Base-by-base conservation (phyloP, 2,329 filamentous ascomycete genomes). In the Epichloe aotearoae region DNA sequence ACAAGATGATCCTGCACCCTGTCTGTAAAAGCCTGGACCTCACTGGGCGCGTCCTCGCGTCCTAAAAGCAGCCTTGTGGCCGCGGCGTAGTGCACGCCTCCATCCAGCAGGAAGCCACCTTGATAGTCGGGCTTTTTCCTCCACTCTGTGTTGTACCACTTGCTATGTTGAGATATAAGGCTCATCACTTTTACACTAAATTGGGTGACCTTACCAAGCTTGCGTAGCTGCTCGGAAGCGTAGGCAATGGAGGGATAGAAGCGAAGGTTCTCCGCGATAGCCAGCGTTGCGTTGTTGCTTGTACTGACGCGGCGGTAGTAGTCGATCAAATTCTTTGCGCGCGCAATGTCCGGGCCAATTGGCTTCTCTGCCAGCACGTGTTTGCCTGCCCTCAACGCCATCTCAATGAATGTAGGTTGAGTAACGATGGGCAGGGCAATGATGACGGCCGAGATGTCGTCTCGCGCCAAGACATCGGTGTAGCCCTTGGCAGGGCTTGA, bases 101-200 rank as follows among this genome's bases (percentile, higher is more conserved):
- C 84, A 60, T 90, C 86, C 2, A 90, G 76, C 50, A 89, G 64
- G 62, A 88, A 89, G 0, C 86, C 86, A 50, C 86, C 86, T 65
- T 88, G 84, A 61, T 87, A 78, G 49, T 76, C 72, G 1, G 86
- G 85, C 50, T 69, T 74, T 63, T 83, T 83, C 50, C 86, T 79
- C 86, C 85, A 79, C 26, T 67, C 56, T 3, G 76, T 79, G 46
- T 73, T 68, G 56, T 70, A 73, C 60, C 73, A 79, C 61, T 73
- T 72, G 58, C 71, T 62, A 49, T 61, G 59, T 51, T 56, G 46
- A 40, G 59, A 52, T 61, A 73, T 65, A 56, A 66, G 62, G 14
- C 55, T 61, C 50, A 68, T 61, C 36, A 70, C 48, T 26, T 64
- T 60, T 33, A 69, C 65, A 43, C 63, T 62, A 62, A 85, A 84